These are phyloP conservation scores for Rehmannia glutinosa DNA, from an alignment of 257 asterid species.

Conservation along the genomic window DNA sequence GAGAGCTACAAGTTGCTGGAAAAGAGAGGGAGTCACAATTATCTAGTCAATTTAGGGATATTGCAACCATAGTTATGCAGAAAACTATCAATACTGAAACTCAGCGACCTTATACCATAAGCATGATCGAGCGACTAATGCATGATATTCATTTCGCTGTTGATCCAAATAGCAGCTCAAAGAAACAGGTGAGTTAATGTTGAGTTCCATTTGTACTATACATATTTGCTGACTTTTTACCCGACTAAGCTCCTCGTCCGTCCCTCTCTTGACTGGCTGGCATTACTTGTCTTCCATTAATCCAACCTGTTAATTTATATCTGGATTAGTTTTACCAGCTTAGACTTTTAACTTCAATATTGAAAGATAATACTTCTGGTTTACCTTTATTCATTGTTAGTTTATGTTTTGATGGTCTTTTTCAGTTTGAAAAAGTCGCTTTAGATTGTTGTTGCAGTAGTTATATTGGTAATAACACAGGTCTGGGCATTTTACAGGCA, in stretches of 20 bases:
- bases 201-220: neutral
- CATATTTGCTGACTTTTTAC: neutral
- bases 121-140: slow-evolving; percentile 96
- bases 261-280: neutral
- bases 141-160: slow-evolving; percentile 93
- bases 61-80: slow-evolving; percentile 92
- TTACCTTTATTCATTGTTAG: neutral
- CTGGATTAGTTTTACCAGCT: neutral
- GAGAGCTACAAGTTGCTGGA: slow-evolving; percentile 97
- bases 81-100: slow-evolving; percentile 92
- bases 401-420: neutral
- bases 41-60: slow-evolving; percentile 87
- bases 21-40: slow-evolving; percentile 94
- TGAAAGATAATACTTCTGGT: neutral
- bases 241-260: neutral
- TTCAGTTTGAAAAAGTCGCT: neutral
- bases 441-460: neutral
- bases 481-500: slow-evolving; percentile 47
- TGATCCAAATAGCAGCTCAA: slow-evolving; percentile 89
- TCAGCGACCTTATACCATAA: slow-evolving; percentile 84
- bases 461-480: neutral
- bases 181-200: slow-evolving; percentile 67
- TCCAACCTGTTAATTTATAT: neutral
- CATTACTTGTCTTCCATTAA: too few species aligned
- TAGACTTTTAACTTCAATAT: neutral